Evolutionary conservation across 306 rosid species (phyloP).

Genomic region (Prunus mume): DNA sequence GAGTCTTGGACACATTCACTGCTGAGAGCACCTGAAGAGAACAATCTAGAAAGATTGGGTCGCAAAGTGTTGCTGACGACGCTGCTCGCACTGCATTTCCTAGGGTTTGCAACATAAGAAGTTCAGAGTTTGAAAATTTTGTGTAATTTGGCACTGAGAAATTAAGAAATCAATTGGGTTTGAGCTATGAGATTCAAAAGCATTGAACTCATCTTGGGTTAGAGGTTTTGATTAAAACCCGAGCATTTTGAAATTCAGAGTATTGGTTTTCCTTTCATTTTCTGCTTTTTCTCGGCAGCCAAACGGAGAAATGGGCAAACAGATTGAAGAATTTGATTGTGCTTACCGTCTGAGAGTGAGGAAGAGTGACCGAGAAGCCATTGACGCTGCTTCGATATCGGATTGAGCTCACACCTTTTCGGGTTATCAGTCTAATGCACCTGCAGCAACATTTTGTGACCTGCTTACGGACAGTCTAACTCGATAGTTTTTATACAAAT

Average conservation of each 20-base stretch:
- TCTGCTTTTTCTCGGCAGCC: constrained; percentile 6
- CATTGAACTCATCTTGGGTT: not conserved
- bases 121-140: not conserved
- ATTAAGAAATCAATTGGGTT: not conserved
- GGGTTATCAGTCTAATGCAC: not conserved
- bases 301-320: constrained; percentile 2
- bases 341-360: constrained; percentile 44
- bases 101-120: not conserved
- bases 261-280: not conserved
- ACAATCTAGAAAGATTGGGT: constrained; percentile 32
- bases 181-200: not conserved
- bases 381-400: constrained; percentile 15
- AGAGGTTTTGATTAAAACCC: not conserved
- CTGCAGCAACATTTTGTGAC: too few species aligned
- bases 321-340: not conserved
- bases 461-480: too few species aligned
- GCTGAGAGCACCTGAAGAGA: constrained; percentile 47
- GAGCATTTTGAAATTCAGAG: not conserved
- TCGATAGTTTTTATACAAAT: too few species aligned
- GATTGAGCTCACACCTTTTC: too few species aligned
- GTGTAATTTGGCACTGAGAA: not conserved
- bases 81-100: constrained; percentile 33
- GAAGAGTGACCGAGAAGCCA: constrained; percentile 47
- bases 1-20: constrained; percentile 44
- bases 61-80: constrained; percentile 14